Conservation (phyloP, 495 filamentous ascomycete genomes). For the Podospora didyma region DNA sequence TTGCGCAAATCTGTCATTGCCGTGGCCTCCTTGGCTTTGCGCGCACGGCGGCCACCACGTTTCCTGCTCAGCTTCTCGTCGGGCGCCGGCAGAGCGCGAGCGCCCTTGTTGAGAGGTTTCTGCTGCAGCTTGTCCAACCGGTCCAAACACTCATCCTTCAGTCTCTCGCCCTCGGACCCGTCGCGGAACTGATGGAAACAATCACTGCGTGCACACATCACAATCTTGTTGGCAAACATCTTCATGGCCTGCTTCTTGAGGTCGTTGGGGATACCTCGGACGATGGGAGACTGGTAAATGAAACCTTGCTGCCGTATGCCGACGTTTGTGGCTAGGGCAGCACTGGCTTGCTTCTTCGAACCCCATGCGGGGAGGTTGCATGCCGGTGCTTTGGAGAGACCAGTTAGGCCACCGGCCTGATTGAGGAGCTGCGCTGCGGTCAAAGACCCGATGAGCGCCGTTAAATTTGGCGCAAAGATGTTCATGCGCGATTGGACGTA, state of each 20-base stretch:
- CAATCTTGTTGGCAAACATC: conserved; percentile 88
- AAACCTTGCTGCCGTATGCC: conserved; percentile 91
- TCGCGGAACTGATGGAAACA: conserved; percentile 78
- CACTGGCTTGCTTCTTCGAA: conserved; percentile 74
- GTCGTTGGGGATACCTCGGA: conserved; percentile 76
- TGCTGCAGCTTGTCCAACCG: conserved; percentile 93
- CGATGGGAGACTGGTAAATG: conserved; percentile 84
- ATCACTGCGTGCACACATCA: conserved; percentile 85
- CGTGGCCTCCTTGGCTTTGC: conserved; percentile 94
- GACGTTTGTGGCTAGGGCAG: conserved; percentile 90
- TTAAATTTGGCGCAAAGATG: conserved; percentile 91
- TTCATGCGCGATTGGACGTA: conserved; percentile 98
- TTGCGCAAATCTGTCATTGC: conserved; percentile 97
- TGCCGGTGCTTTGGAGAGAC: conserved; percentile 84
- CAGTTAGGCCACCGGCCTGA: conserved; percentile 80
- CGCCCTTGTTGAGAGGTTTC: conserved; percentile 86
- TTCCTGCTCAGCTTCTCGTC: conserved; percentile 95
- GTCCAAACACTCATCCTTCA: conserved; percentile 76
- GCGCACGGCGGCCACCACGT: conserved; percentile 83
- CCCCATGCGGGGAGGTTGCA: conserved; percentile 90
- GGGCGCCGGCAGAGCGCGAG: conserved; percentile 83
- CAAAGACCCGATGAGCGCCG: conserved; percentile 88
- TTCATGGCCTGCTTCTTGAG: conserved; percentile 93
- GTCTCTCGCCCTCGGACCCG: conserved; percentile 78
- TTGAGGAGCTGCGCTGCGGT: conserved; percentile 96